phyloP scores from a whole-genome alignment of 495 filamentous ascomycete genomes.

The Hypoxylon fragiforme region DNA sequence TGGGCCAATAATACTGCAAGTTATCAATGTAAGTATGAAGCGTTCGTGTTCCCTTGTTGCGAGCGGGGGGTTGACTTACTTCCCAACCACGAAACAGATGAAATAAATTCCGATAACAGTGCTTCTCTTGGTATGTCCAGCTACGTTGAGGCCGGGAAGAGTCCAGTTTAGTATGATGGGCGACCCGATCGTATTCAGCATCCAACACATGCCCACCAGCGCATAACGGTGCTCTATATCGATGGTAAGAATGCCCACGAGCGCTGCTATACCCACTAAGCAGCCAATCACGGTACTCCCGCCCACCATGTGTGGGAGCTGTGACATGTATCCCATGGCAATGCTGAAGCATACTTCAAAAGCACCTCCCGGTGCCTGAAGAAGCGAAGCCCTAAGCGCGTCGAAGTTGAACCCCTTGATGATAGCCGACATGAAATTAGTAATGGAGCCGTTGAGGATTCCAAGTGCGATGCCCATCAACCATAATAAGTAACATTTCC shows the following conservation, averaged over 20 bases:
- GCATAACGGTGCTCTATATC: constrained; percentile 50
- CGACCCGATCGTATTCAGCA: constrained; percentile 50
- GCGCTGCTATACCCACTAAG: constrained; percentile 25
- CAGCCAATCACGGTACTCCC: constrained; percentile 29
- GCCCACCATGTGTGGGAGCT: constrained; percentile 40
- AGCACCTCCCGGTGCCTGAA: constrained; percentile 51
- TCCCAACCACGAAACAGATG: constrained; percentile 31
- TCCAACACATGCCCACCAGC: constrained; percentile 58
- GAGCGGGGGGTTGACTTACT: constrained; percentile 9
- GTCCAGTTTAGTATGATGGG: constrained; percentile 42
- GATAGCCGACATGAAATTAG: constrained; percentile 51
- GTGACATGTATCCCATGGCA: constrained; percentile 45
- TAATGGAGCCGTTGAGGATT: constrained; percentile 51
- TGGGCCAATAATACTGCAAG: constrained; percentile 38
- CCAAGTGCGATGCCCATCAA: constrained; percentile 46
- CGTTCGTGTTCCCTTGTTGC: not conserved
- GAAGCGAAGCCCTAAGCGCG: constrained; percentile 43
- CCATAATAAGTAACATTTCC: constrained; percentile 44
- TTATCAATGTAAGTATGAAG: constrained; percentile 7
- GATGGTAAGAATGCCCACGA: constrained; percentile 32
- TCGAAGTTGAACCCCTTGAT: constrained; percentile 48
- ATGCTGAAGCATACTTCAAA: constrained; percentile 44
- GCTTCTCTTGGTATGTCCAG: constrained; percentile 42
- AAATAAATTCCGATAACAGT: constrained; percentile 38
- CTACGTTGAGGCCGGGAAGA: constrained; percentile 33